Evolutionary conservation across 805 yeast genomes (phyloP).

Genomic region (Blastobotrys mokoenaii): DNA sequence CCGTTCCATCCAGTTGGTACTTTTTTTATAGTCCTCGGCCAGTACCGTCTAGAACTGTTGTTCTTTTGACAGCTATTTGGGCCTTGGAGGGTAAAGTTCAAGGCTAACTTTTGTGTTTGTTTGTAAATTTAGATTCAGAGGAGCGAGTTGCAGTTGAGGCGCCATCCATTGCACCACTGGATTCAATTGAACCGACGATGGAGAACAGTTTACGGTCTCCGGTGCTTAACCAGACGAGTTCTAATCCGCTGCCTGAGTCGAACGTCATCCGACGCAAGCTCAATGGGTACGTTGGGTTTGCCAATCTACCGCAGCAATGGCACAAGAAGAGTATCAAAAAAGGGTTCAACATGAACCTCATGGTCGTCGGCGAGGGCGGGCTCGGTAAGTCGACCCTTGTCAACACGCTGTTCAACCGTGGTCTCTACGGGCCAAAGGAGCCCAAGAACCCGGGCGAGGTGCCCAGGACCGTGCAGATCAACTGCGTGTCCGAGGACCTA

Average conservation of each 20-base stretch:
- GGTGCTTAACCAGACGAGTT: slow-evolving; percentile 10
- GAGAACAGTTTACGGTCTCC: slow-evolving; percentile 11
- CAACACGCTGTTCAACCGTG: slow-evolving; percentile 76
- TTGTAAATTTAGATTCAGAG: background rate
- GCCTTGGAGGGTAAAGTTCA: too few species aligned
- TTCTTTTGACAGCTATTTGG: too few species aligned
- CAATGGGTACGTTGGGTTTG: slow-evolving; percentile 92
- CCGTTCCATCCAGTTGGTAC: too few species aligned
- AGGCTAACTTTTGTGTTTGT: too few species aligned
- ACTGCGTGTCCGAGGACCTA: slow-evolving; percentile 57
- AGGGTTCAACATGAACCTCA: slow-evolving; percentile 81
- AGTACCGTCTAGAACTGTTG: too few species aligned
- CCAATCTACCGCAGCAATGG: slow-evolving; percentile 97
- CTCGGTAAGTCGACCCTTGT: slow-evolving; percentile 45
- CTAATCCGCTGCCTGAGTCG: slow-evolving; percentile 11
- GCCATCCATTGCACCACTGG: slow-evolving; percentile 13
- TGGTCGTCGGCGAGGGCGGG: slow-evolving; percentile 81
- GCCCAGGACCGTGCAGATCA: slow-evolving; percentile 44
- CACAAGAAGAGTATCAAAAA: slow-evolving; percentile 85
- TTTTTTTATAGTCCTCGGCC: too few species aligned
- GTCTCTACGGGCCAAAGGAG: slow-evolving; percentile 40
- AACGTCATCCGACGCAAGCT: slow-evolving; percentile 45
- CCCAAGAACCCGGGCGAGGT: slow-evolving; percentile 37
- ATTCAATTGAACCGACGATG: slow-evolving; percentile 10
- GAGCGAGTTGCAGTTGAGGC: slow-evolving; percentile 11